Evolutionary conservation across 2,329 filamentous ascomycete species (phyloP).

Genomic region (Chrysoporthe cubensis): DNA sequence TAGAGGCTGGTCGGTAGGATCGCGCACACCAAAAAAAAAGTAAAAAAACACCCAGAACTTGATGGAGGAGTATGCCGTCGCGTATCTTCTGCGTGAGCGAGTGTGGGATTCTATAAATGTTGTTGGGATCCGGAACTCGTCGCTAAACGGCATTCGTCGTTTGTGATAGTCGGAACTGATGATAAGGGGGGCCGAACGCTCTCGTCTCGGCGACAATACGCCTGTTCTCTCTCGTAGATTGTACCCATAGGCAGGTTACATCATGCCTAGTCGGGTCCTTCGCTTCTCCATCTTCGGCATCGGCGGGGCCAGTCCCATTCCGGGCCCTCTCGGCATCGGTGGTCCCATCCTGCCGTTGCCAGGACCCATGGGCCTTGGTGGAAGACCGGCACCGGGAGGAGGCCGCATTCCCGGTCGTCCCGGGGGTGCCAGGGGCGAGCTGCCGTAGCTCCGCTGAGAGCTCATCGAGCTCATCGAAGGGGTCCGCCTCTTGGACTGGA

Average conservation of each 20-base stretch:
- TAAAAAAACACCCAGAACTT: neutral
- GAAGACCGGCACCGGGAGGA: conserved; percentile 26
- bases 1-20: neutral
- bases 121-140: neutral
- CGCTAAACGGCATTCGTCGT: neutral
- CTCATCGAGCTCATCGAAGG: conserved; percentile 27
- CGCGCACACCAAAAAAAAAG: neutral
- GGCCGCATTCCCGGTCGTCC: conserved; percentile 29
- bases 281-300: conserved; percentile 64
- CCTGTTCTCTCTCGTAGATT: neutral
- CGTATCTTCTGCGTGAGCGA: neutral
- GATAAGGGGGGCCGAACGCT: neutral
- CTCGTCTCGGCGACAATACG: neutral
- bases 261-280: conserved; percentile 64
- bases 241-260: conserved; percentile 39
- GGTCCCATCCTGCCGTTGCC: conserved; percentile 27
- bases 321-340: conserved; percentile 40
- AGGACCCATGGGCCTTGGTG: conserved; percentile 20
- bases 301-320: conserved; percentile 37
- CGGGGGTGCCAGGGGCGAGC: conserved; percentile 26
- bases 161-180: neutral
- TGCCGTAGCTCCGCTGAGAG: conserved; percentile 28
- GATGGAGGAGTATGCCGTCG: neutral
- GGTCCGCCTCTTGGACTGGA: conserved; percentile 31
- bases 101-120: neutral